phyloP scores from a whole-genome alignment of 2,329 filamentous ascomycete genomes.

The Apiospora kogelbergensis region DNA sequence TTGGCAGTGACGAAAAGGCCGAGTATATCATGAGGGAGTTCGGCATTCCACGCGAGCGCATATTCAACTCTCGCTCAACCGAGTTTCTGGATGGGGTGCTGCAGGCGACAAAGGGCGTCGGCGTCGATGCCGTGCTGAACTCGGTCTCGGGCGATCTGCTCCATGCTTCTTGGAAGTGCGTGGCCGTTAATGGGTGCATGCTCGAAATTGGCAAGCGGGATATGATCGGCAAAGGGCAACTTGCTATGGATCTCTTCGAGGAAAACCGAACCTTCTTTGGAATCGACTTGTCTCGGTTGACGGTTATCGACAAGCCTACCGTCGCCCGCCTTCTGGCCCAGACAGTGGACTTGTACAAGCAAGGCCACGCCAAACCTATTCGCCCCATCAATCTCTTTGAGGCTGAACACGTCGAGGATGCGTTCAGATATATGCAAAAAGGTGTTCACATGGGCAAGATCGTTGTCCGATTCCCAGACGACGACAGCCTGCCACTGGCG shows the following conservation, averaged over 20 bases:
- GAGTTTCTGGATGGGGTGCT: conserved; percentile 11
- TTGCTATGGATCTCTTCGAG: background rate
- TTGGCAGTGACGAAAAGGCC: conserved; percentile 9
- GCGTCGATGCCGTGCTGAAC: background rate
- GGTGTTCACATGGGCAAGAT: no score
- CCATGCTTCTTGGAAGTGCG: background rate
- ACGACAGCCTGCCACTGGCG: no score
- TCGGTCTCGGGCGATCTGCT: background rate
- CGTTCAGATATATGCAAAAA: no score
- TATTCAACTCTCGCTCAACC: conserved; percentile 14
- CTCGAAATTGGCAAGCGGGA: background rate
- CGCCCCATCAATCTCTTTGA: no score
- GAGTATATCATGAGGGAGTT: conserved; percentile 6
- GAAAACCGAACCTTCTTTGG: background rate
- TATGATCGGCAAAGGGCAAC: background rate
- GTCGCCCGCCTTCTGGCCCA: no score
- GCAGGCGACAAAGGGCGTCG: background rate
- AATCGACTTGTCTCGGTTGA: no score
- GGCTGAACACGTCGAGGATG: no score
- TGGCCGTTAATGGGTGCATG: background rate
- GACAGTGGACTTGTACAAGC: no score
- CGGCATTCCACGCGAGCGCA: background rate
- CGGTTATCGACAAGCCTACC: no score
- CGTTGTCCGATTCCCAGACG: no score
- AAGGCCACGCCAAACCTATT: no score